phyloP scores from a whole-genome alignment of 768 basidiomycete genomes.

The Tulasnella sp. region DNA sequence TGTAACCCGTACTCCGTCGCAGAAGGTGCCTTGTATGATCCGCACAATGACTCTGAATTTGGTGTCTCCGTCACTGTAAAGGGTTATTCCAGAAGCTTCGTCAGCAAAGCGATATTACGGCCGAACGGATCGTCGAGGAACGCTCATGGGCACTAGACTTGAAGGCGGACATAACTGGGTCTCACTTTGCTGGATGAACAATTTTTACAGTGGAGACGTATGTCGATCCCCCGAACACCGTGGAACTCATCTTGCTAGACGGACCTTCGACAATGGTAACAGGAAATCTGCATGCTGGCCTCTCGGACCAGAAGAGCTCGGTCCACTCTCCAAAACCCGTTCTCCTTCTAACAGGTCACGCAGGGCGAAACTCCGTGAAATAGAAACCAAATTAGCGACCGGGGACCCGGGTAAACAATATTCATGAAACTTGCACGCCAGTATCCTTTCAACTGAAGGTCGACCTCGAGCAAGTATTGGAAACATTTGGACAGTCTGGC shows the following conservation, averaged over 20 bases:
- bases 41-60: background rate
- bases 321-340: background rate
- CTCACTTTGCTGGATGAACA: background rate
- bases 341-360: background rate
- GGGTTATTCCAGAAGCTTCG: background rate
- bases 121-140: constrained; percentile 7
- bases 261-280: background rate
- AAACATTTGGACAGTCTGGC: background rate
- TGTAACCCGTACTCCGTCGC: background rate
- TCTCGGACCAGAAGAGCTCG: background rate
- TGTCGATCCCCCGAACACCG: background rate
- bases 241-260: background rate
- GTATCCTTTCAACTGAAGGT: background rate
- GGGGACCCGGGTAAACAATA: background rate
- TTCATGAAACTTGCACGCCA: background rate
- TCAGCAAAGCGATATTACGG: background rate
- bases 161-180: background rate
- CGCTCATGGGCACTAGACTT: constrained; percentile 7
- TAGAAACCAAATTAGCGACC: background rate
- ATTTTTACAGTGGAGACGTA: background rate
- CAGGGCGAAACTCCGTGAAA: background rate
- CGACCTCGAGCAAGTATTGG: background rate
- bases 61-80: background rate
- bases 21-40: constrained; percentile 11
- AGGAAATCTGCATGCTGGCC: background rate